Evolutionary conservation across 805 yeast genomes (phyloP).

Genomic region (Metschnikowia baotianmanensis): DNA sequence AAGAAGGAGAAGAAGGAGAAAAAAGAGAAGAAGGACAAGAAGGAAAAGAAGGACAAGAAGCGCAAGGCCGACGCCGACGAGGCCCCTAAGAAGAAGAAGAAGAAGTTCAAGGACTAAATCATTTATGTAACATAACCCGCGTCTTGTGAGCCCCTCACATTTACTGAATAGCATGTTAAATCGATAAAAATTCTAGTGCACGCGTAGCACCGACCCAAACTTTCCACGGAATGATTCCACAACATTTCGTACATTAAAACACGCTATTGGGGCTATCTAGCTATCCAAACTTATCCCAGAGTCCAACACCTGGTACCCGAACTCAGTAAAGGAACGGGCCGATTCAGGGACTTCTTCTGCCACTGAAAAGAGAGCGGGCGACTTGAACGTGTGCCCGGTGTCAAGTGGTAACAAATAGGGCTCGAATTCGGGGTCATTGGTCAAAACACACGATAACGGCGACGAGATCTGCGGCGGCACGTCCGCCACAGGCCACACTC

Average conservation of each 20-base stretch:
- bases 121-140: slow-evolving; percentile 4
- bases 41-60: slow-evolving; percentile 37
- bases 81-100: slow-evolving; percentile 42
- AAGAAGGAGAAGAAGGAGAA: slow-evolving; percentile 35
- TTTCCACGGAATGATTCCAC: no score
- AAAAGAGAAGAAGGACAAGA: slow-evolving; percentile 26
- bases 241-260: no score
- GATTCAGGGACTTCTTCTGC: neutral
- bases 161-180: slow-evolving; percentile 20
- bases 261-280: neutral
- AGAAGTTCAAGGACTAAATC: slow-evolving; percentile 44
- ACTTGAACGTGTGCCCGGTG: slow-evolving; percentile 3
- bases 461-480: no score
- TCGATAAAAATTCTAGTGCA: slow-evolving; percentile 2
- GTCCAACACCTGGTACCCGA: slow-evolving; percentile 10
- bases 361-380: neutral
- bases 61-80: slow-evolving; percentile 39
- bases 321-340: slow-evolving; percentile 8
- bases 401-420: slow-evolving; percentile 7
- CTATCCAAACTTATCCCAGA: slow-evolving; percentile 1
- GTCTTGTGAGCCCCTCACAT: slow-evolving; percentile 7
- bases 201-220: no score
- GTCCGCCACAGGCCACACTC: no score
- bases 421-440: slow-evolving; percentile 6
- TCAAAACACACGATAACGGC: slow-evolving; percentile 6